Evolutionary conservation across 495 filamentous ascomycete genomes (phyloP).

Genomic region (Annulohypoxylon bovei): DNA sequence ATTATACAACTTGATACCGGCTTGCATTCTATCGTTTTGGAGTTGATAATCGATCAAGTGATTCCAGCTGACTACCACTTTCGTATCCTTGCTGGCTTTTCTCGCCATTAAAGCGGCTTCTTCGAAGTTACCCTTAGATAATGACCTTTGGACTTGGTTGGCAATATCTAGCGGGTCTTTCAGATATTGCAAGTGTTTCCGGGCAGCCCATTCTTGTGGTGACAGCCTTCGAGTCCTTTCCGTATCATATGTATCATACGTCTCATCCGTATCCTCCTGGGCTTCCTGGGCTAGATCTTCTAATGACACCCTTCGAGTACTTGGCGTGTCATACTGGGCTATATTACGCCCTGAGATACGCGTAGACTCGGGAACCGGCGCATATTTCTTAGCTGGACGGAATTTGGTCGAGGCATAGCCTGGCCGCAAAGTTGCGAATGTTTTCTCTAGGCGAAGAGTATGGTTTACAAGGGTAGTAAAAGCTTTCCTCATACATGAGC

Average conservation of each 20-base stretch:
- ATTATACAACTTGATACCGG: constrained; percentile 82
- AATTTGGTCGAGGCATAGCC: not conserved
- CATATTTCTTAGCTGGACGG: constrained; percentile 19
- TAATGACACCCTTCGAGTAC: not conserved
- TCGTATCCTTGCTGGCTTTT: constrained; percentile 66
- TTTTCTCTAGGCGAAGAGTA: constrained; percentile 11
- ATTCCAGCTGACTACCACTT: constrained; percentile 85
- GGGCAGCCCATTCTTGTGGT: constrained; percentile 45
- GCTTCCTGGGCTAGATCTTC: not conserved
- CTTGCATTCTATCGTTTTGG: constrained; percentile 63
- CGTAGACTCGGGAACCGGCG: constrained; percentile 1
- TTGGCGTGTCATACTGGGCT: not conserved
- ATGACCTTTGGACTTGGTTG: constrained; percentile 64
- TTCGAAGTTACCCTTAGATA: constrained; percentile 64
- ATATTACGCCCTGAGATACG: not conserved
- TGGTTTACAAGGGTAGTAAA: constrained; percentile 18
- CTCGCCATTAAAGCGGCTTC: constrained; percentile 75
- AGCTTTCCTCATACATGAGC: constrained; percentile 48
- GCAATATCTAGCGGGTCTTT: constrained; percentile 73
- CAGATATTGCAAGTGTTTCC: constrained; percentile 70
- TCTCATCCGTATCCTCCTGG: not conserved
- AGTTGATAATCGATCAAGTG: constrained; percentile 78
- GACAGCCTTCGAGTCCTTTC: constrained; percentile 39
- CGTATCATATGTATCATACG: not conserved
- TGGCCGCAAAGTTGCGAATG: not conserved